A percentile compares a stretch with the other conserved stretches of the same genome.
phyloP scores from a whole-genome alignment of 1,139 yeast species.

The Sugiyamaella grinbergsii region DNA sequence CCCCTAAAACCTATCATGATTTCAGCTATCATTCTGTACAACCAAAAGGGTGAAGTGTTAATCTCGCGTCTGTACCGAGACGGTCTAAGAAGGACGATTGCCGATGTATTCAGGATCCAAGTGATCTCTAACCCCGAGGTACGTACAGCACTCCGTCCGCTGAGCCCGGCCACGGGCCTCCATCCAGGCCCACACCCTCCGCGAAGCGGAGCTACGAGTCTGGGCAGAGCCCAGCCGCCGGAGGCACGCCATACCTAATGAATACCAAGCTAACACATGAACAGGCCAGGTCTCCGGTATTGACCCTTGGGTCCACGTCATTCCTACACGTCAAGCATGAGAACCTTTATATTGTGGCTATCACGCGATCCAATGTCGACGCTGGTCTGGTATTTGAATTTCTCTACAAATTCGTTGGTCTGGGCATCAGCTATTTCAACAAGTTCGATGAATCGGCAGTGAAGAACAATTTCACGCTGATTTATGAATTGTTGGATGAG shows the following conservation, averaged over 20 bases:
- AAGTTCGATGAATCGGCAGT: slow-evolving; percentile 51
- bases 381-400: slow-evolving; percentile 81
- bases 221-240: slow-evolving; percentile 13
- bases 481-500: slow-evolving; percentile 80
- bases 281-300: slow-evolving; percentile 69
- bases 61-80: slow-evolving; percentile 73
- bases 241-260: too few relatives aligned
- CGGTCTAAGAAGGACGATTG: slow-evolving; percentile 67
- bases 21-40: slow-evolving; percentile 75
- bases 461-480: slow-evolving; percentile 62
- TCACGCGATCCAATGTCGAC: slow-evolving; percentile 85
- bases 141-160: neutral
- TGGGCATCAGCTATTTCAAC: slow-evolving; percentile 44
- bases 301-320: slow-evolving; percentile 90
- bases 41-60: slow-evolving; percentile 81
- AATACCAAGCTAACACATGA: slow-evolving; percentile 3
- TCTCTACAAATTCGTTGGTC: slow-evolving; percentile 59
- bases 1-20: slow-evolving; percentile 55
- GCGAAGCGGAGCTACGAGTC: slow-evolving; percentile 8
- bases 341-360: slow-evolving; percentile 79
- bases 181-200: neutral
- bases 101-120: slow-evolving; percentile 91
- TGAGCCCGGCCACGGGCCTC: slow-evolving; percentile 5
- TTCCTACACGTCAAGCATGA: slow-evolving; percentile 77
- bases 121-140: slow-evolving; percentile 65